Conservation (phyloP, 2,329 filamentous ascomycete genomes). For the Albophoma yamanashiensis region DNA sequence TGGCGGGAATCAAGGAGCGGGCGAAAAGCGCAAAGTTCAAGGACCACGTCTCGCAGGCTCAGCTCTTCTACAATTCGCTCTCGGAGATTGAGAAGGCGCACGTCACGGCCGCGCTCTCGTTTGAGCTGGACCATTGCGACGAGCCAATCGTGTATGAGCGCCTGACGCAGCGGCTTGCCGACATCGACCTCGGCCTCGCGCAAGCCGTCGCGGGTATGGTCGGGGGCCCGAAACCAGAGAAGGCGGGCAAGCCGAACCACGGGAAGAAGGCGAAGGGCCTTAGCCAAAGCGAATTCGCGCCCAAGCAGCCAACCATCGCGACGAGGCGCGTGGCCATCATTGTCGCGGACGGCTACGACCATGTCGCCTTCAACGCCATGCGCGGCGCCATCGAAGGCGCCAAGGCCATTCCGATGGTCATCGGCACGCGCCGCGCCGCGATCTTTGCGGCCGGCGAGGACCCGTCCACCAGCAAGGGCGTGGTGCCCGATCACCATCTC, state of each 20-base stretch:
- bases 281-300: slow-evolving; percentile 58
- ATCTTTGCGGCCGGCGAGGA: slow-evolving; percentile 52
- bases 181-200: slow-evolving; percentile 63
- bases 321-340: slow-evolving; percentile 65
- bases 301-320: slow-evolving; percentile 54
- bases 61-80: slow-evolving; percentile 75
- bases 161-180: slow-evolving; percentile 54
- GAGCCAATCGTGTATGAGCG: slow-evolving; percentile 66
- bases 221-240: slow-evolving; percentile 48
- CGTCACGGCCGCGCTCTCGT: slow-evolving; percentile 59
- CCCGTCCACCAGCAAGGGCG: slow-evolving; percentile 37
- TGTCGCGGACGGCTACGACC: slow-evolving; percentile 68
- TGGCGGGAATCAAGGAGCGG: slow-evolving; percentile 60
- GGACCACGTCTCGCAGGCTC: slow-evolving; percentile 68
- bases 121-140: slow-evolving; percentile 74
- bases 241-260: slow-evolving; percentile 44
- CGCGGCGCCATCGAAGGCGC: slow-evolving; percentile 51
- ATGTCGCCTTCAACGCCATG: slow-evolving; percentile 52
- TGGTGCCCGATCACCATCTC: slow-evolving; percentile 66
- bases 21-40: slow-evolving; percentile 62
- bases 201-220: slow-evolving; percentile 59
- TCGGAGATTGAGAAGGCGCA: slow-evolving; percentile 59
- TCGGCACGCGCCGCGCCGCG: slow-evolving; percentile 55
- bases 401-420: slow-evolving; percentile 60
- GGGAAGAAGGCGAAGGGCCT: slow-evolving; percentile 57